Base-by-base conservation (phyloP, 2,329 filamentous ascomycete species). In the Trichophyton simii region DNA sequence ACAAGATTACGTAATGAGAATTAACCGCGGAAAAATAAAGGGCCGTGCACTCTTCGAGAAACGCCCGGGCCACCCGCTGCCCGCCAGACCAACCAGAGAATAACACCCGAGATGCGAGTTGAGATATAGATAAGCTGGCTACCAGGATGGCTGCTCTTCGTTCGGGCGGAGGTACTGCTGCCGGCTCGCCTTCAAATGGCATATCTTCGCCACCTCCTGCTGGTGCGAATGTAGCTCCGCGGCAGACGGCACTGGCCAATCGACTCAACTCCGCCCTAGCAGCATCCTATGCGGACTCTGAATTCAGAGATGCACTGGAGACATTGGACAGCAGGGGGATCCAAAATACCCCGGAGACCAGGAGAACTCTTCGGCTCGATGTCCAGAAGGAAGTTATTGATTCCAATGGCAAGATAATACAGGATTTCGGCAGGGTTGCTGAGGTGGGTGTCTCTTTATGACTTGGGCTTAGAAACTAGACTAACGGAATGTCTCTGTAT, bases 371-470 rank as follows among this genome's bases (percentile, higher is more conserved):
- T 15, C 85, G 91, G 15, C 75, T 95, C 0, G 86, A 95, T 70
- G 80, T 95, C 1, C 91, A 97, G 71, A 92, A 88, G 72, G 91
- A 97, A 70, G 88, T 96, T 42, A 91, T 97, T 61, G 84, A 92
- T 66, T 91, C 88, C 75, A 96, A 97, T 83, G 91, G 88, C 58
- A 84, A 89, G 65, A 88, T 97, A 65, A 84, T 97, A 62, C 80
- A 83, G 60, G 90, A 96, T 71, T 97, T 97, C 75, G 89, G 91
- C 41, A 82, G 85, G 61, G 90, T 99, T 65, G 89, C 91, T 34
- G 89, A 95, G 81, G 89, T 92, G 74, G 71, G 80, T 63, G 52
- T 15, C 22, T 34, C 11, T 15, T 36, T 13, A n/a, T 34, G n/a
- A 3, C n/a, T 34, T 20, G 28, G 28, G 28, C 6, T 31, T 7